These are phyloP conservation scores for Panellus pusillus DNA, from an alignment of 768 basidiomycete species.

Conservation along the genomic window DNA sequence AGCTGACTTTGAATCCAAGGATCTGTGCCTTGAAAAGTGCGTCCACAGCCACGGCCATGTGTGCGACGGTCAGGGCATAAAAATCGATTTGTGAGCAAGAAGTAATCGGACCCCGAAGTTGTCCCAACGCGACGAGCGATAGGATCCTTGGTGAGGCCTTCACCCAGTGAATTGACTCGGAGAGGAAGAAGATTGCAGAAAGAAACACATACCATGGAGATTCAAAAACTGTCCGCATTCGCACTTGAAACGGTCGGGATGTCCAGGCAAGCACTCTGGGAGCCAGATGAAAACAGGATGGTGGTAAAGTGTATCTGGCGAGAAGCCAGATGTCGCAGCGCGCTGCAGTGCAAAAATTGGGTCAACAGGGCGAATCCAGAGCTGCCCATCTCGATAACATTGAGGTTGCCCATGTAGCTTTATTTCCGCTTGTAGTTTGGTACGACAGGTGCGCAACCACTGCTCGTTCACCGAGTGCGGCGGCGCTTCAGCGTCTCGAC, in stretches of 20 bases:
- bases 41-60: background rate
- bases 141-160: background rate
- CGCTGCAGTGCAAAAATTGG: too few relatives aligned
- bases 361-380: too few relatives aligned
- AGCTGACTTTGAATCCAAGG: constrained; percentile 2
- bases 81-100: background rate
- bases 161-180: too few relatives aligned
- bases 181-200: background rate
- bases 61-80: background rate
- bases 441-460: too few relatives aligned
- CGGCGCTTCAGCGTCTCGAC: too few relatives aligned
- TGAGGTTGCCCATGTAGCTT: too few relatives aligned
- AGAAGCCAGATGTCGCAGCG: too few relatives aligned
- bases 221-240: background rate
- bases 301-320: background rate
- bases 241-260: background rate
- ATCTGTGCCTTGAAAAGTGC: background rate
- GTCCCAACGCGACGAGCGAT: background rate
- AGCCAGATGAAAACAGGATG: background rate
- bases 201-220: background rate
- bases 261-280: background rate
- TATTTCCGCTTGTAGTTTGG: too few relatives aligned
- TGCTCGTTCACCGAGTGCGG: too few relatives aligned
- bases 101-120: background rate
- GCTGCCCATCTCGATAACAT: too few relatives aligned